phyloP scores from a whole-genome alignment of 805 yeast genomes.

The Candida rishiriensis region DNA sequence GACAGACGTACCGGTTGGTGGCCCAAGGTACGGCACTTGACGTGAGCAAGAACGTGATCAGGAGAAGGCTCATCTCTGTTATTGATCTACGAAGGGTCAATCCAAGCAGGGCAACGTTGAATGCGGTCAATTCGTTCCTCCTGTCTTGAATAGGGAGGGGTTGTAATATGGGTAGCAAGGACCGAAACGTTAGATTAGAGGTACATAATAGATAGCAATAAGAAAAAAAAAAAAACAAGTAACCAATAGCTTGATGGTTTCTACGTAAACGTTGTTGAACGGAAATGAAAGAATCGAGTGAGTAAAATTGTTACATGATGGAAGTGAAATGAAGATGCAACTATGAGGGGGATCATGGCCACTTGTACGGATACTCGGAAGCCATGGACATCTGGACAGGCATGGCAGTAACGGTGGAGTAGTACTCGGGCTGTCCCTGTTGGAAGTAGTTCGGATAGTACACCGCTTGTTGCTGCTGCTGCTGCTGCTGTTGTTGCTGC shows the following conservation, averaged over 20 bases:
- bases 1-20: constrained; percentile 32
- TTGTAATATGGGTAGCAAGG: neutral
- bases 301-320: neutral
- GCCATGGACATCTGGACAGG: neutral
- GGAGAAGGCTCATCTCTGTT: constrained; percentile 50
- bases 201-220: neutral
- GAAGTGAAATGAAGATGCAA: neutral
- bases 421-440: neutral
- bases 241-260: too few relatives aligned
- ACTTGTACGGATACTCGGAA: neutral
- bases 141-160: constrained; percentile 43
- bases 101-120: constrained; percentile 76
- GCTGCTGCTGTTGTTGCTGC: constrained; percentile 2
- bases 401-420: neutral
- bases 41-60: constrained; percentile 19
- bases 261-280: too few relatives aligned
- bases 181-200: neutral
- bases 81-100: constrained; percentile 49
- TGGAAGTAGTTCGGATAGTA: neutral
- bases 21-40: neutral
- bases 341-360: neutral
- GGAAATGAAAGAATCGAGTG: too few relatives aligned
- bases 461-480: constrained; percentile 1
- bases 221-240: neutral
- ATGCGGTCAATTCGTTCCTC: constrained; percentile 57